Evolutionary conservation across 139 green algal genomes (phyloP), one percentile per base, ranked within the genome.

Genomic region (Closterium sp.): DNA sequence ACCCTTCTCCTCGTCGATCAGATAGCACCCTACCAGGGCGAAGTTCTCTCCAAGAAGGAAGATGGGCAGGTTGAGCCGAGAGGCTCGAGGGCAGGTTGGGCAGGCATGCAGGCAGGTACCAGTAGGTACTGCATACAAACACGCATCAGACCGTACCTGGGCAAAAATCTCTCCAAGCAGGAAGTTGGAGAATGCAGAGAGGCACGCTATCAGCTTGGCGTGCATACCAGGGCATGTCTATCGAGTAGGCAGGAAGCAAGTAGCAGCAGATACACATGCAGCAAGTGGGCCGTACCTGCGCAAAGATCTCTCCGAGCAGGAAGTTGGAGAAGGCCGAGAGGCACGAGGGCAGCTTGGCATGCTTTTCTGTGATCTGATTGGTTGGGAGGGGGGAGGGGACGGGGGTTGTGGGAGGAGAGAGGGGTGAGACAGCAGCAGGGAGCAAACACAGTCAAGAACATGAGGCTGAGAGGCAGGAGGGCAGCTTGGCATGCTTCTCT

Each of bases 1-100:
- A 34, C n/a, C n/a, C n/a, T 89, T 21, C 86, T 94, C 28, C 34
- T 94, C 91, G 0, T 88, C 91, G 1, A 89, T 34, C 29, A 30
- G 50, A 27, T 94, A 94, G 13, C 21, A 31, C 11, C 70, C 70
- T 30, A 30, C 85, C 85, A 32, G 21, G 0, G 85, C 85, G n/a
- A 87, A 87, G 21, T 32, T 87, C 22, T 87, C 85, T 87, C 85
- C 85, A 2, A 87, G 85, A 27, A 87, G 28, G 9, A 79, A 79
- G 62, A 6, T 79, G 62, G 62, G 27, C 13, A 79, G 7, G 62
- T 7, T 13, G 42, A n/a, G 38, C 38, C 62, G 62, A 79, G 11
- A 79, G 62, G 38, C 38, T 27, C 62, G 62, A 79, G 62, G 62
- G 62, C 17, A 79, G 62, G 7, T 45, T 45, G 38, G 34, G 2